Percentiles rank a stretch among this genome's conserved stretches.
Evolutionary conservation across 2,329 filamentous ascomycete species (phyloP).

Genomic region (Cladosporium phlei): DNA sequence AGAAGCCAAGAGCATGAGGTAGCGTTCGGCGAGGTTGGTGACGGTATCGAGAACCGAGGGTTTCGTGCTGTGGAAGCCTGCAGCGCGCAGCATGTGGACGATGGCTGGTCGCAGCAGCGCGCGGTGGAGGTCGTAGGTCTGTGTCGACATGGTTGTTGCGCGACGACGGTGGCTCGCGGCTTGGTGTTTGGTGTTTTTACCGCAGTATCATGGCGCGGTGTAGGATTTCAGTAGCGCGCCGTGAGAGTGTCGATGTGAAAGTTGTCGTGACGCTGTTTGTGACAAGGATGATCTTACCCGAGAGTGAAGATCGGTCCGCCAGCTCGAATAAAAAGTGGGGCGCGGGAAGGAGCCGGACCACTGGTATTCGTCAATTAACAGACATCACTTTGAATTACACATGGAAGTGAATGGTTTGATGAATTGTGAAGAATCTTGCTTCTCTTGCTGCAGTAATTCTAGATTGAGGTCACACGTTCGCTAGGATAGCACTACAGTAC

Average conservation of each 20-base stretch:
- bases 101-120: slow-evolving; percentile 80
- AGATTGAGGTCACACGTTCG: too few species aligned
- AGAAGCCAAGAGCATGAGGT: slow-evolving; percentile 69
- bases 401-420: too few species aligned
- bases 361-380: too few species aligned
- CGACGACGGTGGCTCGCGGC: slow-evolving; percentile 4
- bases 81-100: slow-evolving; percentile 84
- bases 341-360: too few species aligned
- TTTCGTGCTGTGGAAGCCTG: slow-evolving; percentile 79
- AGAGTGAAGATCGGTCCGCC: too few species aligned
- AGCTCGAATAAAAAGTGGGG: too few species aligned
- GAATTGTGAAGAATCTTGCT: too few species aligned
- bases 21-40: slow-evolving; percentile 80
- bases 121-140: slow-evolving; percentile 53
- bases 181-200: slow-evolving; percentile 3
- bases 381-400: too few species aligned
- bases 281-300: neutral
- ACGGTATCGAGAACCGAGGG: slow-evolving; percentile 80
- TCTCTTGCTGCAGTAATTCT: too few species aligned
- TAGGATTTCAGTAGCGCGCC: neutral
- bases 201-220: slow-evolving; percentile 12
- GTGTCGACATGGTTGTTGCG: slow-evolving; percentile 23
- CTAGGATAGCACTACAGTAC: too few species aligned
- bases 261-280: neutral
- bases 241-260: too few species aligned